Percentiles rank a stretch among this genome's conserved stretches.
Conservation (phyloP, 2,329 filamentous ascomycete genomes). For the Knufia fluminis region DNA sequence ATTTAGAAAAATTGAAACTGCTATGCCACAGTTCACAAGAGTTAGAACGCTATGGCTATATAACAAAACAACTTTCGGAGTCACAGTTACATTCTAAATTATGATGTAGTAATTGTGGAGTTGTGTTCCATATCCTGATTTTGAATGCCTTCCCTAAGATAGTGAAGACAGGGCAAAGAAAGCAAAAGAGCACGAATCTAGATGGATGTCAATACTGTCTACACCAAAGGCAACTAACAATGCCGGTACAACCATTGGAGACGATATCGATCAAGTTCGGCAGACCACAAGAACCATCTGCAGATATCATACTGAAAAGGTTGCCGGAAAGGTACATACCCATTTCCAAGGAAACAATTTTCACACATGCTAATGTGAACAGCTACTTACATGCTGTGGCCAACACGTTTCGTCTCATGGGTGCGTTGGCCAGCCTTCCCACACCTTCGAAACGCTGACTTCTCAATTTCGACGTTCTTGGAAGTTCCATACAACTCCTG, state of each 20-base stretch:
- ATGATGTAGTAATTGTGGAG: constrained; percentile 10
- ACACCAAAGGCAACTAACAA: neutral
- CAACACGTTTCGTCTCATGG: neutral
- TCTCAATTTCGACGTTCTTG: neutral
- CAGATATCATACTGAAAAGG: neutral
- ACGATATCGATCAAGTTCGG: constrained; percentile 1
- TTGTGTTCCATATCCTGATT: neutral
- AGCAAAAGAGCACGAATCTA: neutral
- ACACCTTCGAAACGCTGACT: constrained; percentile 1
- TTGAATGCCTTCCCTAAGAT: neutral
- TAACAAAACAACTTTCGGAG: constrained; percentile 11
- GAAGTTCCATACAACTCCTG: neutral
- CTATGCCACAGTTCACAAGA: constrained; percentile 12
- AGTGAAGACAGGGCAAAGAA: neutral
- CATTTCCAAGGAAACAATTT: neutral
- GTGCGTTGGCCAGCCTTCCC: neutral
- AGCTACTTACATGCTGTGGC: neutral
- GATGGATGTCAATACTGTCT: constrained; percentile 1
- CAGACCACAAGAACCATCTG: constrained; percentile 1
- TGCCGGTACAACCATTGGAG: neutral
- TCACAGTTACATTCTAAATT: constrained; percentile 13
- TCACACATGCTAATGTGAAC: neutral
- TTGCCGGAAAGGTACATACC: neutral
- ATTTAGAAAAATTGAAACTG: constrained; percentile 11
- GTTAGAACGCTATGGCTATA: constrained; percentile 13